These are phyloP conservation scores for Neopestalotiopsis clavispora DNA, from an alignment of 2,329 filamentous ascomycete genomes.

Conservation along the genomic window DNA sequence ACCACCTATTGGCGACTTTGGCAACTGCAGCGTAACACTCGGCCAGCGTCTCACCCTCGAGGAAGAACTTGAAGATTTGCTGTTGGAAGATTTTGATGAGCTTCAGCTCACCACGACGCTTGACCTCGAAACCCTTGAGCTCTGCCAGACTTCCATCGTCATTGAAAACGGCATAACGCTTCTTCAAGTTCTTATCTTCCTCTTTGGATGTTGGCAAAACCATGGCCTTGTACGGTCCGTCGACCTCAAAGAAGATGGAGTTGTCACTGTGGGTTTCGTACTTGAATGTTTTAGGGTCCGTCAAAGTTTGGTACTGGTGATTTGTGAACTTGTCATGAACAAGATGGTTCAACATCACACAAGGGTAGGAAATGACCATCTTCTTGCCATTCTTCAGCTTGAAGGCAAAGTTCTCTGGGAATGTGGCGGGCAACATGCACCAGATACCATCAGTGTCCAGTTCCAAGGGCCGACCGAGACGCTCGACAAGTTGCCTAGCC, in stretches of 20 bases:
- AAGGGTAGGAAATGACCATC: constrained; percentile 93
- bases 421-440: constrained; percentile 97
- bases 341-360: constrained; percentile 98
- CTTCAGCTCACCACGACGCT: constrained; percentile 95
- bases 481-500: constrained; percentile 89
- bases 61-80: constrained; percentile 99
- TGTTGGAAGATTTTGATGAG: constrained; percentile 99
- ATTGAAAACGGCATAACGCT: constrained; percentile 98
- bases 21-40: constrained; percentile 93
- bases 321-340: constrained; percentile 96
- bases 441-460: constrained; percentile 99
- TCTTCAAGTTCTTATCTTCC: constrained; percentile 99
- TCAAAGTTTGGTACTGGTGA: constrained; percentile 92
- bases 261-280: constrained; percentile 99
- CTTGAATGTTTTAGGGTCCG: constrained; percentile 78
- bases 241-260: constrained; percentile 99
- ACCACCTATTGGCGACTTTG: constrained; percentile 93
- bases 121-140: constrained; percentile 96
- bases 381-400: constrained; percentile 97
- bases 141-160: constrained; percentile 95
- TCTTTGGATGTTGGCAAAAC: constrained; percentile 96
- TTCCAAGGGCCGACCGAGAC: constrained; percentile 90
- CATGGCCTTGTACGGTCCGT: constrained; percentile 98
- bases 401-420: constrained; percentile 95
- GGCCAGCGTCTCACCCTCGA: constrained; percentile 84